Base-by-base conservation (phyloP, 176 grass and related monocot genomes). In the Lolium multiflorum region DNA sequence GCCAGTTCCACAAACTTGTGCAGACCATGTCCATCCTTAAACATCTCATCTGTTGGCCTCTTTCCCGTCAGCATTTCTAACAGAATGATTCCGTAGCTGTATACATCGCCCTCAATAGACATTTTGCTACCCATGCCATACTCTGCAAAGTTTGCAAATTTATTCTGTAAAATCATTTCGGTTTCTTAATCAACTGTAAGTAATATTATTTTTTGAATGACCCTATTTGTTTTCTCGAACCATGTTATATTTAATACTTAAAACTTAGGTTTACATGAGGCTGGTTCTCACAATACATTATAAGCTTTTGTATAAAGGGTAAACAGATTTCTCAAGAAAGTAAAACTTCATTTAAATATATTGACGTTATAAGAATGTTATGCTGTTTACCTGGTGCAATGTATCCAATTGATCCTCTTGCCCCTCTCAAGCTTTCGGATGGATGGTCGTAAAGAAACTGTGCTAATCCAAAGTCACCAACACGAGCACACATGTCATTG, bases 401-500 rank as follows among this genome's bases (percentile, higher is more conserved):
- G 72, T 75, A 75, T 75, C 75, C 84, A 59, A 71, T 71, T 22
- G 84, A 77, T 57, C 74, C 74, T 86, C 76, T 68, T 9, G 26
- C 16, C 56, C 12, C 48, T 75, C 14, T 51, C 46, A 75, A 75
- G 47, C 72, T 51, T 72, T 4, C 24, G 3, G 72, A 51, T 75
- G 72, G 47, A 52, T 50, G 47, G 22, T 48, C 7, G 1, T 55
- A 22, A 20, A 81, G 16, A 67, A 82, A 92, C 16, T 72, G 82
- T 16, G 82, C 77, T 13, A 92, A n/a, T 61, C 90, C 86, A 20
- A 92, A 92, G 41, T 92, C 90, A 10, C 50, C 71, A 54, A 91
- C 73, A 87, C 15, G 80, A 3, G 89, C 89, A 79, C 44, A 47
- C 84, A 91, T 87, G n/a, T 84, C 74, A 69, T 73, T 44, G 48